Percentiles rank a stretch among this genome's conserved stretches.
Conservation (phyloP, 345 rosid genomes). For the Iberis pinnata region DNA sequence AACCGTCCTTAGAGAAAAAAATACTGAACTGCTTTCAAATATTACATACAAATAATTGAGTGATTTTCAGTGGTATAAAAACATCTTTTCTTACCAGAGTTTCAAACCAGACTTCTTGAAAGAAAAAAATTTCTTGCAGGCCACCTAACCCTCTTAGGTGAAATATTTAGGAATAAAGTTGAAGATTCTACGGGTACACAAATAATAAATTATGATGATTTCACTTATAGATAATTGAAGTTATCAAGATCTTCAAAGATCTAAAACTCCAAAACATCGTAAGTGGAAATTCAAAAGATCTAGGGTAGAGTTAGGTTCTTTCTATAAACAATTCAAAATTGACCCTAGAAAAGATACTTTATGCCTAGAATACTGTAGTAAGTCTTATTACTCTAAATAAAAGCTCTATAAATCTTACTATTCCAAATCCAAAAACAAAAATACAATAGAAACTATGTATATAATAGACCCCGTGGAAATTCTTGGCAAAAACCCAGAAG, state of each 20-base stretch:
- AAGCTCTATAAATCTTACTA: too few relatives aligned
- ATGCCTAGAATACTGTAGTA: neutral
- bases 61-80: conserved; percentile 3
- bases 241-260: neutral
- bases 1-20: neutral
- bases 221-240: neutral
- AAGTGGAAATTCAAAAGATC: conserved; percentile 1
- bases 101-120: neutral
- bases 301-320: neutral
- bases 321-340: neutral
- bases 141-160: neutral
- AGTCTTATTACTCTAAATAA: neutral
- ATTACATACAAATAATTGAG: neutral
- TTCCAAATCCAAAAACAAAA: too few relatives aligned
- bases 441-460: too few relatives aligned
- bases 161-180: neutral
- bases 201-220: neutral
- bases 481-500: too few relatives aligned
- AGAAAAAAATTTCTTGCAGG: neutral
- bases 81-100: neutral
- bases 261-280: neutral
- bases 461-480: too few relatives aligned
- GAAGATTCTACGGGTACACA: neutral
- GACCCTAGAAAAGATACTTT: neutral
- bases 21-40: neutral